Percentiles rank a stretch among this genome's conserved stretches.
These are phyloP conservation scores for Arbutus unedo DNA, from an alignment of 148 eudicot genomes.

Conservation along the genomic window DNA sequence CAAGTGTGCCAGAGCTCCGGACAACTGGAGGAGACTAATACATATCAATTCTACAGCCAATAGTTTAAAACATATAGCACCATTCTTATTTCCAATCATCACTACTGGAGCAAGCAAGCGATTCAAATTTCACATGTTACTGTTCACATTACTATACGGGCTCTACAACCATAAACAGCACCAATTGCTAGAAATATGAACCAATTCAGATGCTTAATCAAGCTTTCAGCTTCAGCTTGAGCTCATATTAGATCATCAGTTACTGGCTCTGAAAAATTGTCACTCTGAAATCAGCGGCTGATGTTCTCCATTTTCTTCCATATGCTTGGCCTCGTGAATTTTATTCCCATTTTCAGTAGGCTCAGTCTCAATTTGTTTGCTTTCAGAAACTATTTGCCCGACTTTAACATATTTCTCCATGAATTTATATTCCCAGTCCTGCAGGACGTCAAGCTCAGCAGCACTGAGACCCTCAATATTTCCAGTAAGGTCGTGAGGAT, in stretches of 20 bases:
- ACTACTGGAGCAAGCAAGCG: neutral
- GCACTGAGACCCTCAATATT: slow-evolving; percentile 61
- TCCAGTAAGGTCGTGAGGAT: slow-evolving; percentile 71
- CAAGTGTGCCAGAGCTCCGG: neutral
- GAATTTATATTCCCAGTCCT: slow-evolving; percentile 90
- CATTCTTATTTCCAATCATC: neutral
- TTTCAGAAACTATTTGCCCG: slow-evolving; percentile 47
- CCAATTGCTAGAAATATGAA: neutral
- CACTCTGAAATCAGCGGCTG: slow-evolving; percentile 15
- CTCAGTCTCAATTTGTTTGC: slow-evolving; percentile 6
- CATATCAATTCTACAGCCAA: neutral
- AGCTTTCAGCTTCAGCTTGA: neutral
- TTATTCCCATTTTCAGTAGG: slow-evolving; percentile 19
- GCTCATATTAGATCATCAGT: slow-evolving; percentile 1
- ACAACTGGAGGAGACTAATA: neutral
- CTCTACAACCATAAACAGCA: neutral
- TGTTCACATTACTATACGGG: neutral
- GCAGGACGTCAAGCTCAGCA: slow-evolving; percentile 72
- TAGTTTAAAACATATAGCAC: neutral
- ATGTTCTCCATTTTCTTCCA: slow-evolving; percentile 5
- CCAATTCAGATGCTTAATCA: neutral
- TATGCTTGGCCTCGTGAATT: slow-evolving; percentile 7
- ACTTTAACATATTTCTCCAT: slow-evolving; percentile 88
- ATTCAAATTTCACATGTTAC: neutral
- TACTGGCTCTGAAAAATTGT: neutral